These are phyloP conservation scores for Fusarium azukiicola DNA, from an alignment of 2,329 filamentous ascomycete species.

Conservation along the genomic window DNA sequence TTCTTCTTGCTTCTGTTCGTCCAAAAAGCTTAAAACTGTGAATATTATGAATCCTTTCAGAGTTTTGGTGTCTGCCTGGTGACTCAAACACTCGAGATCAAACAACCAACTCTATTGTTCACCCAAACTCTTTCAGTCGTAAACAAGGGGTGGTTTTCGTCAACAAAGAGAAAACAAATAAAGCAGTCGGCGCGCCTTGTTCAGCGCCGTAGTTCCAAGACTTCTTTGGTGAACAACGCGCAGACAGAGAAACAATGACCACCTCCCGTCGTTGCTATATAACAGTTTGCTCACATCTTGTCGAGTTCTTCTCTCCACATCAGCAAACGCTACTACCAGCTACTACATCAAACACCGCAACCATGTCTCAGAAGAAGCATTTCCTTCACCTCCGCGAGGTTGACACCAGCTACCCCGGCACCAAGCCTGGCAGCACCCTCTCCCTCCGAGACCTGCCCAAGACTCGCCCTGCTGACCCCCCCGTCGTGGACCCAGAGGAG, in stretches of 20 bases:
- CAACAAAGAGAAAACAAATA: not conserved
- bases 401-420: not conserved
- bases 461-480: not conserved
- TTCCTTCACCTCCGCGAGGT: not conserved
- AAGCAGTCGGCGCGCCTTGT: not conserved
- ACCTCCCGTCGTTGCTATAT: not conserved
- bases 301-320: not conserved
- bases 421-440: not conserved
- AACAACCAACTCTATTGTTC: constrained; percentile 1
- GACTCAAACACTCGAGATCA: not conserved
- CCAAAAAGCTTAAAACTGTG: not conserved
- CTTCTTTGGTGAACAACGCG: not conserved
- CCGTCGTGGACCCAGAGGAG: not conserved
- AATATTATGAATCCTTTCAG: not conserved
- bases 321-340: not conserved
- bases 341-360: not conserved
- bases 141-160: not conserved
- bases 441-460: not conserved
- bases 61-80: too few species aligned
- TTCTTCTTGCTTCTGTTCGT: not conserved
- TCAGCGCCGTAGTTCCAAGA: not conserved
- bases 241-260: not conserved
- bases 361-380: not conserved
- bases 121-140: not conserved
- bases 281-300: too few species aligned